phyloP scores from a whole-genome alignment of 345 rosid genomes.

The Populus pruinosa region DNA sequence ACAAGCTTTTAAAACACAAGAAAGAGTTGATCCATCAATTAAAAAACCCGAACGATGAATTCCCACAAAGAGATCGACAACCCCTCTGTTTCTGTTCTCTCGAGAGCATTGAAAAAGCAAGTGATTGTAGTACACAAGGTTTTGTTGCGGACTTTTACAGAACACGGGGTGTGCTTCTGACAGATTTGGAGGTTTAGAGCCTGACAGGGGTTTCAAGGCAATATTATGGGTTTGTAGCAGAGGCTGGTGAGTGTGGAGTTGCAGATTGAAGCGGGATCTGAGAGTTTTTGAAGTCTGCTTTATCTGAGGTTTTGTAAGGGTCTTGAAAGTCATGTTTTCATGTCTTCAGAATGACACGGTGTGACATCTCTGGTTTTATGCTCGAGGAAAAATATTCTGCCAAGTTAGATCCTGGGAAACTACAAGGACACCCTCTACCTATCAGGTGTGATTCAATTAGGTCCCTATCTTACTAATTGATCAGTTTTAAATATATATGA shows the following conservation, averaged over 20 bases:
- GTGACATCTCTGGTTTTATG: neutral
- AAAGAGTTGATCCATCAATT: constrained; percentile 52
- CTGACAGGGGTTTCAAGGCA: neutral
- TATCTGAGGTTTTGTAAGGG: constrained; percentile 15
- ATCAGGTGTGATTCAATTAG: neutral
- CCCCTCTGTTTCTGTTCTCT: constrained; percentile 46
- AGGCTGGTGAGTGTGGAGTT: neutral
- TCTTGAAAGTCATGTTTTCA: neutral
- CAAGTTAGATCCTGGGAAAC: neutral
- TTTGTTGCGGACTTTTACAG: constrained; percentile 45
- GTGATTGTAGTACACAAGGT: constrained; percentile 23
- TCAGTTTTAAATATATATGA: neutral
- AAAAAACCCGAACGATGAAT: constrained; percentile 48
- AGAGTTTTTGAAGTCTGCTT: constrained; percentile 9
- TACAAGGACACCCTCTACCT: neutral
- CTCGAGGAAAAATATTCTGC: neutral
- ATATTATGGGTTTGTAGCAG: neutral
- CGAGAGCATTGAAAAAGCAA: constrained; percentile 55
- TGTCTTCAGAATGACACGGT: neutral
- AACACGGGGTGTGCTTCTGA: constrained; percentile 35
- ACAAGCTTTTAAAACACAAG: constrained; percentile 67
- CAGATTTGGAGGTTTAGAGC: neutral
- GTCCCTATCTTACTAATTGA: neutral
- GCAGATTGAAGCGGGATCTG: constrained; percentile 12
- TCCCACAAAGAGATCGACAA: constrained; percentile 45